phyloP scores from a whole-genome alignment of 495 filamentous ascomycete genomes.

The Penicillium mononematosum region DNA sequence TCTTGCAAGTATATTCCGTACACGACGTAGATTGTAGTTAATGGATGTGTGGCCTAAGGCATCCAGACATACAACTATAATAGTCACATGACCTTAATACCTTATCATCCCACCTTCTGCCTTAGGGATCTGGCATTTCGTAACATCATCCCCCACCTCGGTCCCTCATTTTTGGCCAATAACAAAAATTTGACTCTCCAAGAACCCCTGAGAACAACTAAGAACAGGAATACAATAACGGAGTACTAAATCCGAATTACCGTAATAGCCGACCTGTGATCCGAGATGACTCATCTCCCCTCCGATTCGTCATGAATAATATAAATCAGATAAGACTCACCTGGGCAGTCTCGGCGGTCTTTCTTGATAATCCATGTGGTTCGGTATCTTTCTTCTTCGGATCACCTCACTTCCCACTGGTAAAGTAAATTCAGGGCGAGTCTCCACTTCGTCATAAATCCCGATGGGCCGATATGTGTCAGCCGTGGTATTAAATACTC shows the following conservation, averaged over 20 bases:
- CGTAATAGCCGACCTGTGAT: background rate
- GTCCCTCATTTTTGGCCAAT: slow-evolving; percentile 3
- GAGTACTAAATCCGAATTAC: background rate
- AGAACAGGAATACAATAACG: background rate
- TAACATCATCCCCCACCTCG: slow-evolving; percentile 3
- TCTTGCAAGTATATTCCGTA: too few species aligned
- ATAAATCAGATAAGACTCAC: background rate
- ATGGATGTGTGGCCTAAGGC: background rate
- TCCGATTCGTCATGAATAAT: background rate
- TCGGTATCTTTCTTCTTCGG: slow-evolving; percentile 48
- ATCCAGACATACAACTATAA: background rate
- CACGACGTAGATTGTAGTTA: background rate
- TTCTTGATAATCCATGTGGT: slow-evolving; percentile 42
- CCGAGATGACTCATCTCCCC: background rate
- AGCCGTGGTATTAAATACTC: slow-evolving; percentile 22
- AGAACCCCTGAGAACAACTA: background rate
- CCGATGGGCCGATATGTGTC: slow-evolving; percentile 38
- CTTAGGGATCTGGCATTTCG: background rate
- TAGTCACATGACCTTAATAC: background rate
- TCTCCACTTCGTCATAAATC: slow-evolving; percentile 26
- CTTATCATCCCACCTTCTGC: background rate
- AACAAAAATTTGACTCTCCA: background rate
- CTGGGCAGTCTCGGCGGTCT: slow-evolving; percentile 42
- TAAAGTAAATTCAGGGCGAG: background rate
- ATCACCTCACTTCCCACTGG: slow-evolving; percentile 32